These are phyloP conservation scores for Hypomyces rosellus DNA, from an alignment of 2,329 filamentous ascomycete species.

Conservation along the genomic window DNA sequence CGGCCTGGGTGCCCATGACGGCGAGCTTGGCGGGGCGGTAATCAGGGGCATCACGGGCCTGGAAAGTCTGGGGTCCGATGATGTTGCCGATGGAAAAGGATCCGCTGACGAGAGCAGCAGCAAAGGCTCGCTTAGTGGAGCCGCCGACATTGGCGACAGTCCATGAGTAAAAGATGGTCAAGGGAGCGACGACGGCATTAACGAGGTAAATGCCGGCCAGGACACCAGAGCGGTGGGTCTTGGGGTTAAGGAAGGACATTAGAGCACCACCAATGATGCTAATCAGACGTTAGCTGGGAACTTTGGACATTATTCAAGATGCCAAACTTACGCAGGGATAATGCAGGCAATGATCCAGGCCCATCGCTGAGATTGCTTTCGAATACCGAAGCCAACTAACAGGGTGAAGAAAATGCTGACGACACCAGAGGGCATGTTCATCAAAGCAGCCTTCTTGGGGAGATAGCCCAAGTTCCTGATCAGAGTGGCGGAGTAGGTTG, in stretches of 20 bases:
- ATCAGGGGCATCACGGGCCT: constrained; percentile 42
- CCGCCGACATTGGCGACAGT: constrained; percentile 46
- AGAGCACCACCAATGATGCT: constrained; percentile 43
- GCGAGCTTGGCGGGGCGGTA: constrained; percentile 50
- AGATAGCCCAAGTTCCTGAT: constrained; percentile 42
- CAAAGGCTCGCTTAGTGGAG: constrained; percentile 46
- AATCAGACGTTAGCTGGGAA: neutral
- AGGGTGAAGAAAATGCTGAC: constrained; percentile 48
- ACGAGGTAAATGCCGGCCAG: constrained; percentile 46
- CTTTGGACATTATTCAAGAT: neutral
- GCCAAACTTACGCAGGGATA: constrained; percentile 35
- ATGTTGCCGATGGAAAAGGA: constrained; percentile 50
- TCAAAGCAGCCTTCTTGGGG: constrained; percentile 40
- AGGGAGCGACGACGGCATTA: constrained; percentile 41
- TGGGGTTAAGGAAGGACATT: constrained; percentile 45
- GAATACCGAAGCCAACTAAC: constrained; percentile 41
- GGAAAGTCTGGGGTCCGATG: constrained; percentile 52
- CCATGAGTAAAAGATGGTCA: constrained; percentile 43
- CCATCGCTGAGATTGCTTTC: constrained; percentile 42
- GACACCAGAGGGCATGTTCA: constrained; percentile 49
- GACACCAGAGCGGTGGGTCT: constrained; percentile 38
- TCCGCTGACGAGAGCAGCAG: constrained; percentile 41
- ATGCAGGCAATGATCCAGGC: constrained; percentile 43
- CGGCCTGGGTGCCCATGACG: constrained; percentile 46
- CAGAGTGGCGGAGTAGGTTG: constrained; percentile 48